Evolutionary conservation across 2,329 filamentous ascomycete species (phyloP), one percentile per base, ranked within the genome.

Genomic region (Alternaria alternata): DNA sequence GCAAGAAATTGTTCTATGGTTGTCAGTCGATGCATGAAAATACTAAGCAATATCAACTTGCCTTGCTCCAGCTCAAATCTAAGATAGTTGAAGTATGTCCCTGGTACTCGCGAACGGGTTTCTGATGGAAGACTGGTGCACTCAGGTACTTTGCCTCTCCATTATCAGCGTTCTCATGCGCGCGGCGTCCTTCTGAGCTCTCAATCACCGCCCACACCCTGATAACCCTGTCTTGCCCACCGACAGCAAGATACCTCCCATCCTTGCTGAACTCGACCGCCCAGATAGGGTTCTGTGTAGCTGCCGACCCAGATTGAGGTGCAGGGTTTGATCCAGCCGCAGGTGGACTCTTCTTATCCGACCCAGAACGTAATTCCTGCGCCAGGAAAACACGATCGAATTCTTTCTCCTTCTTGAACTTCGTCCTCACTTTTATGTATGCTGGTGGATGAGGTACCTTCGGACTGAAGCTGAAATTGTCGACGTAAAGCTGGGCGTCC

Each of bases 31-130:
- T 26, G 30, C n/a, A 14, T 12, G 2, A 8, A 9, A 2, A 24
- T 3, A 41, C 22, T 30, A 5, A 3, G 12, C 14, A 12, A 51
- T 9, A 14, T 6, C 14, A n/a, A 61, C 59, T 54, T 55, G 86
- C 85, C 80, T 98, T 99, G 82, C 94, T 98, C 95, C 95, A 99
- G 76, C 92, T 96, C 61, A 99, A 78, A 75, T 97, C 94, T 65
- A 99, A 81, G 6, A 99, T 88, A 68, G 96, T 94, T 16, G 91
- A 89, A 0, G 88, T 90, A 75, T 99, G 95, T 5, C 93, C 94
- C 54, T 86, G 81, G 66, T 95, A 97, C 73, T 97, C 91, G 56
- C 89, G 87, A 9, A 92, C 77, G 0, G 94, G 92, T 71, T 91
- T 91, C 51, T 87, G 87, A 64, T 89, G 88, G 74, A 99, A 98